A percentile compares a stretch with the other conserved stretches of the same genome.
phyloP scores from a whole-genome alignment of 768 basidiomycete genomes.

The Tulasnella calospora region DNA sequence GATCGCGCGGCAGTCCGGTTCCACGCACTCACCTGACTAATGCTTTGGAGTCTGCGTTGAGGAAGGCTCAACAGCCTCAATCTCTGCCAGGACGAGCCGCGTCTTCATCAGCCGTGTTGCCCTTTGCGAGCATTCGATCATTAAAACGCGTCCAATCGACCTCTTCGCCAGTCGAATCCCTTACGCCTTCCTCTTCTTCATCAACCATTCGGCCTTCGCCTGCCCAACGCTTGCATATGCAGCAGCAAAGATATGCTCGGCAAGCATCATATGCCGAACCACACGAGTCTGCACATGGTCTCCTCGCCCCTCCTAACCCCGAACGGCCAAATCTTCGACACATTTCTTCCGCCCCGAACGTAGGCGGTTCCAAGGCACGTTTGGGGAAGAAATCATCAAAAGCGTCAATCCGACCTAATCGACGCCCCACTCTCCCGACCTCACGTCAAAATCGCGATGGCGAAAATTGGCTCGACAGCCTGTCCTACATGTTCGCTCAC shows the following conservation, averaged over 20 bases:
- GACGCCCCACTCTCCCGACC: neutral
- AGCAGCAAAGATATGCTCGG: too few relatives aligned
- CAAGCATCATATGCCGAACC: too few relatives aligned
- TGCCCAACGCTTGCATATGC: neutral
- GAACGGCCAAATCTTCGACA: neutral
- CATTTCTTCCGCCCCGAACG: neutral
- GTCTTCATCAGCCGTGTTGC: too few relatives aligned
- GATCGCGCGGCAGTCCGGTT: neutral
- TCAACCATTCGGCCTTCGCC: constrained; percentile 22
- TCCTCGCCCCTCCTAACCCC: too few relatives aligned
- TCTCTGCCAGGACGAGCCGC: too few relatives aligned
- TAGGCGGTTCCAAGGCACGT: neutral
- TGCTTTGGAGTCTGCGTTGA: constrained; percentile 8
- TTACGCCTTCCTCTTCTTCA: constrained; percentile 21
- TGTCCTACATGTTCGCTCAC: constrained; percentile 3
- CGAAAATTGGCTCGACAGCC: neutral
- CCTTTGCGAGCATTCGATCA: too few relatives aligned
- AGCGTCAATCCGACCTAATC: neutral
- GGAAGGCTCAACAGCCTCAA: neutral
- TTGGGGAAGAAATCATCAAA: neutral
- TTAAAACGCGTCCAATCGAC: neutral
- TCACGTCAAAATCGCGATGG: too few relatives aligned
- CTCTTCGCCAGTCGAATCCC: neutral
- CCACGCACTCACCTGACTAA: too few relatives aligned
- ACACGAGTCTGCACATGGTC: too few relatives aligned